These are phyloP conservation scores for Epichloe hybrida DNA, from an alignment of 2,329 filamentous ascomycete genomes.

Conservation along the genomic window DNA sequence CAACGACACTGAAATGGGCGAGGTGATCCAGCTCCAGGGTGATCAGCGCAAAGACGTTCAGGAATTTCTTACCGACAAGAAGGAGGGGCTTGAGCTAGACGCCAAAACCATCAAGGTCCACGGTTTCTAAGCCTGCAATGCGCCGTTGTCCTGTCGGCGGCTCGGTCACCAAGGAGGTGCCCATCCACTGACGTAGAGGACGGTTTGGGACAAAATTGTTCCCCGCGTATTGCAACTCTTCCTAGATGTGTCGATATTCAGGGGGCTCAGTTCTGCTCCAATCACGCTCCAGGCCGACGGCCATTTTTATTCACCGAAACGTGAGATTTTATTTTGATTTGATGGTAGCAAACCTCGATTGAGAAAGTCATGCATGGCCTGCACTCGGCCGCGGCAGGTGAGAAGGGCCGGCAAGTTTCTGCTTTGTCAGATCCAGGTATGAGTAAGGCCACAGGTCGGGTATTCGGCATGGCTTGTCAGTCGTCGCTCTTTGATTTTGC, in stretches of 20 bases:
- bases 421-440: slow-evolving; percentile 9
- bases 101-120: slow-evolving; percentile 91
- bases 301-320: slow-evolving; percentile 16
- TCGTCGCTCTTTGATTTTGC: slow-evolving; percentile 18
- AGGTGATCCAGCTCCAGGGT: slow-evolving; percentile 98
- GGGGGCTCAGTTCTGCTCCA: slow-evolving; percentile 19
- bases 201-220: slow-evolving; percentile 14
- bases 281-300: slow-evolving; percentile 11
- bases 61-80: slow-evolving; percentile 93
- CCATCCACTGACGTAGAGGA: slow-evolving; percentile 19
- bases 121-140: slow-evolving; percentile 33
- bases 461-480: slow-evolving; percentile 18
- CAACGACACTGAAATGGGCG: slow-evolving; percentile 88
- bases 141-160: slow-evolving; percentile 25
- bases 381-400: slow-evolving; percentile 3
- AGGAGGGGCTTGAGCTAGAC: slow-evolving; percentile 86
- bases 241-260: slow-evolving; percentile 15
- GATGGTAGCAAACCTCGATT: neutral
- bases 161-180: slow-evolving; percentile 12
- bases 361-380: slow-evolving; percentile 1
- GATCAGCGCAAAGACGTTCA: slow-evolving; percentile 98
- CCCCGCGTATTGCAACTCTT: slow-evolving; percentile 14
- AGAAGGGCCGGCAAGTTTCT: slow-evolving; percentile 4
- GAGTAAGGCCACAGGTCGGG: slow-evolving; percentile 19
- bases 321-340: slow-evolving; percentile 13